A percentile compares a stretch with the other conserved stretches of the same genome.
These are phyloP conservation scores for Calocera viscosa DNA, from an alignment of 768 basidiomycete genomes.

Conservation along the genomic window DNA sequence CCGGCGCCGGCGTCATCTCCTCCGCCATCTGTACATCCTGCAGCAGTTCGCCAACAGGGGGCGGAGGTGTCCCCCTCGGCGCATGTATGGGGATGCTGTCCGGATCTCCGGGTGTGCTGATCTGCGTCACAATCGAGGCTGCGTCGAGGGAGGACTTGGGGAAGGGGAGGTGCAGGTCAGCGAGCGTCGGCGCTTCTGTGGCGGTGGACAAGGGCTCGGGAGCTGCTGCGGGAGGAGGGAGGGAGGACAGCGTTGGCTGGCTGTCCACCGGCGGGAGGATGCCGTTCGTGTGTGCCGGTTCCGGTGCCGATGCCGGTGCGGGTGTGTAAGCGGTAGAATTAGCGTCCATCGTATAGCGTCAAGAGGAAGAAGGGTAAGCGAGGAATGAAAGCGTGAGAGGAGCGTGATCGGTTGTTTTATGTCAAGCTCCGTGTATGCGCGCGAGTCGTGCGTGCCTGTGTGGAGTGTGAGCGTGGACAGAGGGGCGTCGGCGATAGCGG, in stretches of 20 bases:
- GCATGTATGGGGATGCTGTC: constrained; percentile 35
- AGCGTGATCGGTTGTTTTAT: no score
- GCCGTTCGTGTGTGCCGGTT: neutral
- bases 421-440: no score
- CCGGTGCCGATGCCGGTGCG: neutral
- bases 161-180: constrained; percentile 43
- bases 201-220: constrained; percentile 30
- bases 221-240: constrained; percentile 36
- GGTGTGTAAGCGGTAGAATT: neutral
- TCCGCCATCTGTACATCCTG: constrained; percentile 52
- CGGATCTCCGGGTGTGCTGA: constrained; percentile 37
- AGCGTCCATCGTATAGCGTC: neutral
- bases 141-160: constrained; percentile 31
- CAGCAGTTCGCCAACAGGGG: constrained; percentile 34
- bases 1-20: neutral
- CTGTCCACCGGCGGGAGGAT: neutral
- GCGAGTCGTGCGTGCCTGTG: no score
- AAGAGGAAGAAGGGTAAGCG: neutral
- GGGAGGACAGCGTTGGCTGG: neutral
- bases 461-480: no score
- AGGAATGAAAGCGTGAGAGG: no score
- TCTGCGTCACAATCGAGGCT: constrained; percentile 37
- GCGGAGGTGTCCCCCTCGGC: constrained; percentile 37
- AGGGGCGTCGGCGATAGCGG: neutral
- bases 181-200: constrained; percentile 59